phyloP scores from a whole-genome alignment of 305 asterid species.

The Rubia balearica region DNA sequence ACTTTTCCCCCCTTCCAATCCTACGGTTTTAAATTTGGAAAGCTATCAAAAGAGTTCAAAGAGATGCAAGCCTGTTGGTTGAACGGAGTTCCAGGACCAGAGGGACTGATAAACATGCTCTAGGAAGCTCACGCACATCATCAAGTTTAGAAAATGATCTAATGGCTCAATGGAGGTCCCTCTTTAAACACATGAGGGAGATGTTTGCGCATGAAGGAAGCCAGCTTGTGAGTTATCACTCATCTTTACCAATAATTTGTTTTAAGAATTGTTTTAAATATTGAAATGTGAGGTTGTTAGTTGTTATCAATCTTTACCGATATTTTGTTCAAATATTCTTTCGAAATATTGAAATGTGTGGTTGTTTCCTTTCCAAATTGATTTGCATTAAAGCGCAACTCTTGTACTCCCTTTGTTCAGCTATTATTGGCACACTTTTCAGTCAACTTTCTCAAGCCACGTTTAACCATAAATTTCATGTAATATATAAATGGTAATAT shows the following conservation, averaged over 20 bases:
- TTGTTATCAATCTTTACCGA: conserved; percentile 5
- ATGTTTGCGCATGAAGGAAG: conserved; percentile 52
- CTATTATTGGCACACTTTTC: too few species aligned
- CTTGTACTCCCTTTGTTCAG: background rate
- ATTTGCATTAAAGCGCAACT: background rate
- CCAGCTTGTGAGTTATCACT: conserved; percentile 54
- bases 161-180: conserved; percentile 71
- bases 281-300: conserved; percentile 34
- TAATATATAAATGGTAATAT: too few species aligned
- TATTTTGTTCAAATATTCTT: background rate
- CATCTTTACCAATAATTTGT: conserved; percentile 3
- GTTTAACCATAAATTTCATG: too few species aligned
- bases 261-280: background rate
- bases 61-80: conserved; percentile 61
- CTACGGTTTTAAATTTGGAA: conserved; percentile 9
- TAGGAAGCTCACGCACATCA: conserved; percentile 25
- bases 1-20: conserved; percentile 1
- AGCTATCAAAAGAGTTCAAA: conserved; percentile 67
- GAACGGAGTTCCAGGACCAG: conserved; percentile 48
- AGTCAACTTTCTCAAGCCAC: too few species aligned
- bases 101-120: conserved; percentile 30
- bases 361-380: conserved; percentile 2
- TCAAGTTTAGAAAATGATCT: conserved; percentile 53
- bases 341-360: background rate
- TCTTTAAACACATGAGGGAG: conserved; percentile 56